Evolutionary conservation across 306 rosid genomes (phyloP).

Genomic region (Vigna unguiculata): DNA sequence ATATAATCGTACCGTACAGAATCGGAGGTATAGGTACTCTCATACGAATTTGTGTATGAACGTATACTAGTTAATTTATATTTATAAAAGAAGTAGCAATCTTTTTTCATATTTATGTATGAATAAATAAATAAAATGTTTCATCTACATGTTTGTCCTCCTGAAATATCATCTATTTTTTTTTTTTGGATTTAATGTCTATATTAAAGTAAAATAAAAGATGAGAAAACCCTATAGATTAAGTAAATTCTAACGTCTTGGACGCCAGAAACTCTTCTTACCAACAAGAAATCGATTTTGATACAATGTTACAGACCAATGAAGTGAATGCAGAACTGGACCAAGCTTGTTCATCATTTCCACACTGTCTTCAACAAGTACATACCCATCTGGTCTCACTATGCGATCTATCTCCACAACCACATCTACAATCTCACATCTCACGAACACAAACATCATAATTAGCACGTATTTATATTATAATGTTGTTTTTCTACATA

Average conservation of each 20-base stretch:
- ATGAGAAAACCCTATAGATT: constrained; percentile 3
- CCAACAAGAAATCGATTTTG: constrained; percentile 71
- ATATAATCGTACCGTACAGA: too few species aligned
- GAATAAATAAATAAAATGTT: not conserved
- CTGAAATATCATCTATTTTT: not conserved
- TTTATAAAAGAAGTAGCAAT: too few species aligned
- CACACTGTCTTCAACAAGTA: constrained; percentile 61
- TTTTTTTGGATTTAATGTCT: not conserved
- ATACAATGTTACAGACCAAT: constrained; percentile 67
- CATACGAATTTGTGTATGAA: too few species aligned
- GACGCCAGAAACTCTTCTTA: constrained; percentile 89
- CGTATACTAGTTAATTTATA: too few species aligned
- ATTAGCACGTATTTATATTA: too few species aligned
- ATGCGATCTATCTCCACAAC: constrained; percentile 75
- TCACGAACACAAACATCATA: constrained; percentile 38
- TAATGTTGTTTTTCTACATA: not conserved
- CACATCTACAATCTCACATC: constrained; percentile 65
- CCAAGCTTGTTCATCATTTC: constrained; percentile 63
- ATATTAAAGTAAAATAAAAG: not conserved
- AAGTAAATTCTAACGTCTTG: constrained; percentile 36
- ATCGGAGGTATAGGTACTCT: too few species aligned
- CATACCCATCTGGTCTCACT: constrained; percentile 73
- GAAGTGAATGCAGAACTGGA: constrained; percentile 74
- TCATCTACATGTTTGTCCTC: not conserved
- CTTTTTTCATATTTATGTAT: not conserved